phyloP scores from a whole-genome alignment of 2,329 filamentous ascomycete species.

The Phaeophleospora eucalypticola region DNA sequence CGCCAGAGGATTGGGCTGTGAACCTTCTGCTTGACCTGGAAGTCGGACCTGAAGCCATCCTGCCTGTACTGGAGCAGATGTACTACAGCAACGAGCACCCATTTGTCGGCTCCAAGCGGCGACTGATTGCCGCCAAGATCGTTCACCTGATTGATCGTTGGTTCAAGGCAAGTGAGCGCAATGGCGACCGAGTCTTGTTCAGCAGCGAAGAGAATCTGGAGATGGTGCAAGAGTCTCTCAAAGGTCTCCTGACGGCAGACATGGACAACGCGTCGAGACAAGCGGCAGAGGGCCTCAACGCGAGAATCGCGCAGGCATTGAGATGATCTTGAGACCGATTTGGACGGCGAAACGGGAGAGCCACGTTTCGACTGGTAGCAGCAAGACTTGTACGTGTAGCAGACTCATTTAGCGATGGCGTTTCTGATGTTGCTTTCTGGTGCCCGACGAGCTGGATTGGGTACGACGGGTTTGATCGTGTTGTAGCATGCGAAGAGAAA shows the following conservation, averaged over 20 bases:
- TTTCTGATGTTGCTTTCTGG: neutral
- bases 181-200: conserved; percentile 52
- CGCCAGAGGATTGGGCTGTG: conserved; percentile 56
- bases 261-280: conserved; percentile 21
- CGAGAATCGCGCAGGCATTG: conserved; percentile 13
- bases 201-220: conserved; percentile 57
- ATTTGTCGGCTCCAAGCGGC: conserved; percentile 54
- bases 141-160: conserved; percentile 59
- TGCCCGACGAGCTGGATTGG: neutral
- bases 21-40: conserved; percentile 63
- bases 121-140: conserved; percentile 57
- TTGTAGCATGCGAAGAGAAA: too few species aligned
- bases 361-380: neutral
- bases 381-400: neutral
- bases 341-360: neutral
- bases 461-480: neutral
- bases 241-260: conserved; percentile 21
- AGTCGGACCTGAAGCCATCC: conserved; percentile 58
- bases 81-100: conserved; percentile 65
- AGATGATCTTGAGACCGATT: conserved; percentile 4
- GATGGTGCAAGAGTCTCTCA: conserved; percentile 32
- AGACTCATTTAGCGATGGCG: neutral
- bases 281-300: conserved; percentile 19
- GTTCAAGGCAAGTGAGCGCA: conserved; percentile 54
- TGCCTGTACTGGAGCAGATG: conserved; percentile 60